Evolutionary conservation across 306 rosid species (phyloP).

Genomic region (Malus asiatica): DNA sequence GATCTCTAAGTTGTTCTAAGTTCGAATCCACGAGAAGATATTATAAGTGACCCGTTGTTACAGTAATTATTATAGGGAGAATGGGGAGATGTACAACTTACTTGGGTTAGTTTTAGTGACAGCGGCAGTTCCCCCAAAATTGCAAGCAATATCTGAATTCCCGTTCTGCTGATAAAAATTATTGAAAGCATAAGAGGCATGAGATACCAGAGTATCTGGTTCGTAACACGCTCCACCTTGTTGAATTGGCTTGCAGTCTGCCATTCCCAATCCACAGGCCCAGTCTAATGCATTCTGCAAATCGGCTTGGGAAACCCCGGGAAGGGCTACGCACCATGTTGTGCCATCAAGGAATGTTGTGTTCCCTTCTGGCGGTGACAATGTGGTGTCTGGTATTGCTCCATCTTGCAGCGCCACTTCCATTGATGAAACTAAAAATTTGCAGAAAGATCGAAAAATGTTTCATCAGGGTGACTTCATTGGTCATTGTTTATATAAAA

Average conservation of each 20-base stretch:
- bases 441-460: not conserved
- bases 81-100: not conserved
- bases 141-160: constrained; percentile 91
- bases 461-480: not conserved
- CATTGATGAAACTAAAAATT: constrained; percentile 27
- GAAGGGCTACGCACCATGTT: constrained; percentile 84
- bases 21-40: not conserved
- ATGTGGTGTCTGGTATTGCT: constrained; percentile 38
- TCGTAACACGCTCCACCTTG: constrained; percentile 54
- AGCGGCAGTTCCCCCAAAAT: constrained; percentile 84
- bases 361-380: constrained; percentile 92
- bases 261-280: constrained; percentile 88
- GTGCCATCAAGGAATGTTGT: constrained; percentile 81
- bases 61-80: not conserved
- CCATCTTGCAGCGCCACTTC: constrained; percentile 41
- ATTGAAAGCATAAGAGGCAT: constrained; percentile 92
- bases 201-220: constrained; percentile 76
- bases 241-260: constrained; percentile 62
- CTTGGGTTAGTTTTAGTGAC: constrained; percentile 55
- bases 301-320: constrained; percentile 71
- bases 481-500: not conserved
- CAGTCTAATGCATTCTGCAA: constrained; percentile 90
- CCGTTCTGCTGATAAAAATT: constrained; percentile 73
- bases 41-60: not conserved
- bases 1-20: not conserved